Base-by-base conservation (phyloP, 2,329 filamentous ascomycete genomes). In the Diaporthe eres region DNA sequence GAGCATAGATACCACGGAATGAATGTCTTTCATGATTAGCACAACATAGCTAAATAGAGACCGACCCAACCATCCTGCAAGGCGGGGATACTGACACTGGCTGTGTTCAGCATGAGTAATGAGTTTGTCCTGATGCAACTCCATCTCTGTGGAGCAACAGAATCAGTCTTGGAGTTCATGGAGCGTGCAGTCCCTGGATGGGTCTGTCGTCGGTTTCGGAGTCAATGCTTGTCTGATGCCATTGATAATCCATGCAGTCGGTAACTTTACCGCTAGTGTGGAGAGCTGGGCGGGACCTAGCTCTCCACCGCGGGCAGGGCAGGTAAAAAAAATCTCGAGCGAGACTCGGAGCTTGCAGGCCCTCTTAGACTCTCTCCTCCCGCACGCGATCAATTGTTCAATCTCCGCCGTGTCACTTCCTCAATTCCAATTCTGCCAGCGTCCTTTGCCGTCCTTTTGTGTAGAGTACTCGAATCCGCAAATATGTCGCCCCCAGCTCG, bases 401-500 rank as follows among this genome's bases (percentile, higher is more conserved):
- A 53, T 53, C 22, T 39, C 61, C 61, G 28, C 55, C 63, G 75
- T 76, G 72, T 72, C 75, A 51, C 57, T 47, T 49, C 71, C 37
- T 57, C 28, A 53, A 19, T 28, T 37, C 19, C 63, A 37, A 39
- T 60, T 34, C 22, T 60, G 60, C 71, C 53, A 74, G 67, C 67
- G 57, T 76, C 42, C 19, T 39, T 39, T 63, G 37, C 61, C 39
- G 57, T 74, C 44, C 7, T 73, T 72, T 51, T 55, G 51, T 39
- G 42, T 63, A 51, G 57, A 53, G 44, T 37, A 61, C 28, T 42
- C 70, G 58, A 39, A 25, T 61, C 37, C 57, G 31, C 13, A 58
- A 86, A 80, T 74, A 92, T 94, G 92, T 93, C 92, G 83, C 91
- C 92, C 77, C 82, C 87, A 57, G 84, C 85, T 80, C 82, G 83